Base-by-base conservation (phyloP, 345 rosid species). In the Passiflora organensis region DNA sequence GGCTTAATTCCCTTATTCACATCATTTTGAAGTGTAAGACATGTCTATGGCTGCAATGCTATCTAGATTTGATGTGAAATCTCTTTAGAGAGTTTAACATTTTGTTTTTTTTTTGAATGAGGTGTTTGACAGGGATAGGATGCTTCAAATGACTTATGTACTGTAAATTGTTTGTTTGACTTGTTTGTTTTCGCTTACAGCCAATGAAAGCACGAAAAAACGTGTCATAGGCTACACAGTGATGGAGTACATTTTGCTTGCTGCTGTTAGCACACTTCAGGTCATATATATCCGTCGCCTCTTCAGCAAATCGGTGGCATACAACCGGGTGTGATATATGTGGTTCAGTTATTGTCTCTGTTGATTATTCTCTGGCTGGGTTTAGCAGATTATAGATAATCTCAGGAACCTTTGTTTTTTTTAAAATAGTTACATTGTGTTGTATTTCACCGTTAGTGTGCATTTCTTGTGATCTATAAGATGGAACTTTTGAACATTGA, bases 291-390 rank as follows among this genome's bases (percentile, higher is more conserved):
- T 86, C 55, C 95, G 99, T 19, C 91, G 75, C 62, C 99, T 93
- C 71, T 93, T 93, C 73, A 93, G 95, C 89, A 85, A 89, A 72
- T 83, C 96, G 11, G 86, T 86, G 47, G 91, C 84, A 32, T 93
- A 86, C 80, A 86, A 80, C 72, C 76, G 97, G 54, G 99, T 86
- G 65, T 89, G 78, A 86, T 57, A 21, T 37, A 6, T 34, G 32
- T 15, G 17, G 10, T 43, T 5, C n/a, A 25, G 28, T 56, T 28
- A 43, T 32, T 22, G 38, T 22, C 17, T 15, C 50, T 54, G 24
- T 56, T 53, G 38, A 32, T 32, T 43, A 44, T 49, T 53, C 50
- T n/a, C 32, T 5, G n/a, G n/a, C n/a, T n/a, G n/a, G n/a, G n/a
- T n/a, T 21, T 32, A 64, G 59, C 34, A 28, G 34, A 25, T n/a